Base-by-base conservation (phyloP, 768 basidiomycete genomes). In the Myochromella boudieri region DNA sequence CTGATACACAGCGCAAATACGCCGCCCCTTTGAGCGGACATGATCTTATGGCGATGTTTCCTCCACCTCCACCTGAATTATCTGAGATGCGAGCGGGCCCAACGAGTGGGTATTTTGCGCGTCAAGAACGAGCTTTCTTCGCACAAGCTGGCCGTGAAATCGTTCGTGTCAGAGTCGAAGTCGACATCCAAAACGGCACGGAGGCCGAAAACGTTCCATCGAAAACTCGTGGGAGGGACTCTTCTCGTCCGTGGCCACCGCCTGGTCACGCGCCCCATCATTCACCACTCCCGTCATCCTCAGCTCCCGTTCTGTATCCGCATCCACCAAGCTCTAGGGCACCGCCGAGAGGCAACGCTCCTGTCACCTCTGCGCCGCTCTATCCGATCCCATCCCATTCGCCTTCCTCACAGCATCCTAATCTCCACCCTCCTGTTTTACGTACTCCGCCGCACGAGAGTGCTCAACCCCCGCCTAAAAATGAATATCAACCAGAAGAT, bases 11-110 rank as follows among this genome's bases (percentile, higher is more conserved):
- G 2, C 71, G 83, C 47, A 82, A 81, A 53, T 87, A 81, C 60
- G 87, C 87, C 14, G 78, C 84, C 1, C 88, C 88, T 1, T 84
- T 86, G 4, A 87, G 85, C 0, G 87, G 87, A 2, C 87, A 91
- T 55, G 86, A 91, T 54, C 76, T 91, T 56, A 91, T 91, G 88
- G 85, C 85, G 11, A 78, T 91, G 69, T 91, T 90, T 60, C 88
- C 88, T 1, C 77, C 87, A 4, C 69, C 81, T 3, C 76, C 85
- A 12, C 87, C 87, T 1, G 71, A 76, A 36, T 75, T 65, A 39
- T 78, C 76, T 41, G 68, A 72, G 24, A 72, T 80, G 66, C 69
- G 78, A 45, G 72, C 77, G 2, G 82, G 82, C 1, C 80, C 85
- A 3, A 89, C 88, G 0, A 83, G 81, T 40, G 79, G 81, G 22